phyloP scores from a whole-genome alignment of 345 rosid species.

The Combretum micranthum region DNA sequence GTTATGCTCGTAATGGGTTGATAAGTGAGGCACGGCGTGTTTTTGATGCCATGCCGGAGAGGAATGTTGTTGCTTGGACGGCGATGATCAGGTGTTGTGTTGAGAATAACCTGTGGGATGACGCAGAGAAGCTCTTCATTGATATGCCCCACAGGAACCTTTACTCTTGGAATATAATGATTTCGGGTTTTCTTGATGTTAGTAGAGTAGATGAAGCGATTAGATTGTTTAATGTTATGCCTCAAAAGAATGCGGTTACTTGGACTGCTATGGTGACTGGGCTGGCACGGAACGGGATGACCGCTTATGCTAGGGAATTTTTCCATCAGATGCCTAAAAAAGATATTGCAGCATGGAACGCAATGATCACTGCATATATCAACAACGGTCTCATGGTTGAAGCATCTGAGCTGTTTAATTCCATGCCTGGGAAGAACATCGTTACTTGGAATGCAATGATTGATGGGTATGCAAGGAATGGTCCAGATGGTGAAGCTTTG shows the following conservation, averaged over 20 bases:
- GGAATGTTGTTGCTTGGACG: slow-evolving; percentile 36
- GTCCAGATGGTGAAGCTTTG: slow-evolving; percentile 22
- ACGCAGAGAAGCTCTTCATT: slow-evolving; percentile 25
- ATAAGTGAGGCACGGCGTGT: slow-evolving; percentile 29
- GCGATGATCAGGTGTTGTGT: slow-evolving; percentile 33
- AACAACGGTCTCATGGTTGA: slow-evolving; percentile 21
- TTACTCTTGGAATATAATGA: slow-evolving; percentile 32
- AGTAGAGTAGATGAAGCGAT: slow-evolving; percentile 21
- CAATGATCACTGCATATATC: slow-evolving; percentile 30
- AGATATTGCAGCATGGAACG: slow-evolving; percentile 30
- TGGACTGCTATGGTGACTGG: slow-evolving; percentile 35
- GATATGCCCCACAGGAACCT: slow-evolving; percentile 26
- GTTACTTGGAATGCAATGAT: slow-evolving; percentile 36
- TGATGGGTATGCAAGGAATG: slow-evolving; percentile 33
- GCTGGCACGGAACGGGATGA: slow-evolving; percentile 26
- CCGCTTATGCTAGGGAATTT: slow-evolving; percentile 18
- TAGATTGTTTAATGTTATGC: slow-evolving; percentile 28
- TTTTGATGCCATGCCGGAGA: slow-evolving; percentile 31
- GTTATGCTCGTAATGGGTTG: slow-evolving; percentile 41
- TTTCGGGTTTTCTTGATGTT: slow-evolving; percentile 26
- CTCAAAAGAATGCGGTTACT: slow-evolving; percentile 29
- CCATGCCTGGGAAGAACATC: slow-evolving; percentile 22
- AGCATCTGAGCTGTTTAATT: slow-evolving; percentile 24
- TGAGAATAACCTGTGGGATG: slow-evolving; percentile 21
- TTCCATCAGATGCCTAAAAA: slow-evolving; percentile 27